phyloP scores from a whole-genome alignment of 257 asterid species.

The Osmanthus fragrans region DNA sequence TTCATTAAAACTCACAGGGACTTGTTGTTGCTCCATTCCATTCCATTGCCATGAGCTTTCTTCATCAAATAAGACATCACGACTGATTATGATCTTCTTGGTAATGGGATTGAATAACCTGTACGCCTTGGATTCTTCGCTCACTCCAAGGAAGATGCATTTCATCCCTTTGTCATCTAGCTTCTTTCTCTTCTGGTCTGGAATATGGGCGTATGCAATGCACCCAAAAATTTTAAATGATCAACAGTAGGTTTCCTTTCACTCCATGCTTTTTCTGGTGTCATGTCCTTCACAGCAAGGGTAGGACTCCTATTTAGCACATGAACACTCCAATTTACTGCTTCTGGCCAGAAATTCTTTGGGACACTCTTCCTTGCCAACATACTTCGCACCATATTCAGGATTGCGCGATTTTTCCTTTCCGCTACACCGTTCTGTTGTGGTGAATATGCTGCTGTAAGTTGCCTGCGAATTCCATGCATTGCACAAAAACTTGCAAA shows the following conservation, averaged over 20 bases:
- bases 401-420: too few species aligned
- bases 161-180: neutral
- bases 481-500: constrained; percentile 2
- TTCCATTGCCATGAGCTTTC: neutral
- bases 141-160: neutral
- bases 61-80: neutral
- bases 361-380: neutral
- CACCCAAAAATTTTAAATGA: neutral
- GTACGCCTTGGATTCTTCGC: too few species aligned
- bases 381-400: neutral
- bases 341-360: neutral
- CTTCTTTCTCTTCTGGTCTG: neutral
- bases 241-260: neutral
- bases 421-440: too few species aligned
- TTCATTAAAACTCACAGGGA: neutral
- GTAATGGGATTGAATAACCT: neutral
- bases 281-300: neutral
- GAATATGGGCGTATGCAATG: neutral
- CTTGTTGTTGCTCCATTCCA: neutral
- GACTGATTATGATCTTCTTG: neutral
- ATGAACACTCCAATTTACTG: neutral
- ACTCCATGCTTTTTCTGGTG: neutral
- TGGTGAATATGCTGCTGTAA: too few species aligned
- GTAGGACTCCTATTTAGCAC: constrained; percentile 2
- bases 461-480: neutral